Conservation (phyloP, 2,329 filamentous ascomycete species). For the Hymenoscyphus repandus region DNA sequence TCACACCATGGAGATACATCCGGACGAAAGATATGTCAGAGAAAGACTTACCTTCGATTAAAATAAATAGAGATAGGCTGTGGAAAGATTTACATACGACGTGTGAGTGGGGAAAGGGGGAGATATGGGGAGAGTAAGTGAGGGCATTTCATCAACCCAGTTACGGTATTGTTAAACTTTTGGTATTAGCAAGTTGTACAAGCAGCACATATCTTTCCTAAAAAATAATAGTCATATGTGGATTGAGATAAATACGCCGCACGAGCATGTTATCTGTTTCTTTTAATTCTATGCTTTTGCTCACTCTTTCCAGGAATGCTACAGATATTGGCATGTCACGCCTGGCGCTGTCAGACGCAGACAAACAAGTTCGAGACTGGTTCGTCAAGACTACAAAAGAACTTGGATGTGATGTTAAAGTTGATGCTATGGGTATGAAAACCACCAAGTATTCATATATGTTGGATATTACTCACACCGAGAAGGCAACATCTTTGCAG, state of each 20-base stretch:
- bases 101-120: constrained; percentile 61
- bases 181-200: too few species aligned
- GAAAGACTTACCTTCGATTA: constrained; percentile 45
- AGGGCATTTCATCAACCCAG: background rate
- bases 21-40: constrained; percentile 38
- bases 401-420: constrained; percentile 60
- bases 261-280: too few species aligned
- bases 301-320: constrained; percentile 28
- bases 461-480: background rate
- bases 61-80: constrained; percentile 53
- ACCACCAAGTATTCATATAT: background rate
- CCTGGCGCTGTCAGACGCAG: constrained; percentile 64
- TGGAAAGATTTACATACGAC: constrained; percentile 61
- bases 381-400: constrained; percentile 58
- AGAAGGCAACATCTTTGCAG: constrained; percentile 63
- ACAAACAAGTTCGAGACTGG: constrained; percentile 70
- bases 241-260: too few species aligned
- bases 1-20: constrained; percentile 12
- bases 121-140: constrained; percentile 62
- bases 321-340: constrained; percentile 75
- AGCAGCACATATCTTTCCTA: too few species aligned
- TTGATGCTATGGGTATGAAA: constrained; percentile 64
- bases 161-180: background rate
- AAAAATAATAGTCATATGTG: too few species aligned
- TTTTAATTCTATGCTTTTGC: too few species aligned